These are phyloP conservation scores for Triticum urartu DNA, from an alignment of 176 grass and related monocot genomes.

Conservation along the genomic window DNA sequence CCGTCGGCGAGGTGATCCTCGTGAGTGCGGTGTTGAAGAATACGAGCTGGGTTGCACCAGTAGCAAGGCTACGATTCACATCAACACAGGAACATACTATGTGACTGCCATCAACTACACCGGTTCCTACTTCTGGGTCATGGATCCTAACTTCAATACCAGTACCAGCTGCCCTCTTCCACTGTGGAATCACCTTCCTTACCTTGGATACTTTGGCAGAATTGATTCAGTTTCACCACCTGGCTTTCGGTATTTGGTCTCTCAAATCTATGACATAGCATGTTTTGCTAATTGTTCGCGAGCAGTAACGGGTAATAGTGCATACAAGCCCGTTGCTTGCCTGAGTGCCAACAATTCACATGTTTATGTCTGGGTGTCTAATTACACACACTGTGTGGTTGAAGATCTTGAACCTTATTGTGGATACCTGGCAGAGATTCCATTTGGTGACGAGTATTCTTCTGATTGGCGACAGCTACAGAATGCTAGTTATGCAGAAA, in stretches of 20 bases:
- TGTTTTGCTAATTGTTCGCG: constrained; percentile 30
- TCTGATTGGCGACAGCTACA: not conserved
- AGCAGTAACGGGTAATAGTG: not conserved
- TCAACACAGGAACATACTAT: not conserved
- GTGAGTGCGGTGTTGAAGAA: not conserved
- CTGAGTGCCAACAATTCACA: not conserved
- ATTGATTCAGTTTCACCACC: not conserved
- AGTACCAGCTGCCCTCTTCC: constrained; percentile 1
- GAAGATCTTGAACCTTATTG: not conserved
- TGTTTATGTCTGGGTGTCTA: constrained; percentile 13
- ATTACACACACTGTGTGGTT: not conserved
- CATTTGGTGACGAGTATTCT: not conserved
- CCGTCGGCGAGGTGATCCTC: not conserved
- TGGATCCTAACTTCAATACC: not conserved
- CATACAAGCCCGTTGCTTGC: constrained; percentile 8
- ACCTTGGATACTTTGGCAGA: not conserved
- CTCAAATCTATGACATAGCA: not conserved
- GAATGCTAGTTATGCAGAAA: not conserved
- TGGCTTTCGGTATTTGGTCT: rapidly evolving
- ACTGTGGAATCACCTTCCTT: not conserved
- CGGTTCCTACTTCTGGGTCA: not conserved
- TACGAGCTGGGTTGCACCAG: not conserved
- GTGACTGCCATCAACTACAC: constrained; percentile 30
- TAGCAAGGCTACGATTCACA: not conserved
- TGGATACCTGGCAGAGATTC: not conserved